Evolutionary conservation across 202 grass and related monocot species (phyloP), one percentile per base, ranked within the genome.

Genomic region (Eragrostis tef): DNA sequence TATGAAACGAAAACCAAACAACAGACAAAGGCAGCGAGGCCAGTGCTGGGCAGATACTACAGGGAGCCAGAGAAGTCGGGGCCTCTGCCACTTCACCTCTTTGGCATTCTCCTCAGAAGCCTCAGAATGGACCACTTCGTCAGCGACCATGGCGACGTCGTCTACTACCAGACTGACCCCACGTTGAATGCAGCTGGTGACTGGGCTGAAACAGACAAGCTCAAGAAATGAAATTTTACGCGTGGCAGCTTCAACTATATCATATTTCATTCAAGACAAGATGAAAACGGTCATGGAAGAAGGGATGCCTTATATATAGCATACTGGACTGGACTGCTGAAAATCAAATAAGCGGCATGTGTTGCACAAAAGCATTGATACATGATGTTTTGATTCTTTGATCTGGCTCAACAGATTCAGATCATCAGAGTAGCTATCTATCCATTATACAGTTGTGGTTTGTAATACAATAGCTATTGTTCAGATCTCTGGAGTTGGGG

Each of bases 71-170:
- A 91, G 20, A 89, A 64, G 71, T 97, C 94, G 8, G 88, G 90
- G 19, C 92, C 95, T 3, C 79, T 98, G 22, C 92, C 95, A 19
- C 51, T 94, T 3, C 90, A 98, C 54, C 84, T 98, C 8, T 24
- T 93, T 22, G 83, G 77, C 4, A 31, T 89, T n/a, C 78, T 97
- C 4, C 64, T 90, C 46, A 93, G 82, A 50, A 97, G 94, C 71
- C 84, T 97, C 62, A 88, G 94, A 79, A 75, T 97, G 12, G 94
- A 97, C 74, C 94, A 94, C 77, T 97, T 97, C 66, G 94, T 94
- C 42, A 93, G 95, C 46, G 95, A 98, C 39, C 84, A 85, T 3
- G 92, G 94, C 7, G 86, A 93, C 43, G 88, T 98, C 8, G 92
- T 94, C 83, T 98, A 85, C 87, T 98, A 98, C 83, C 92, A 93